Evolutionary conservation across 345 rosid genomes (phyloP).

Genomic region (Salix koriyanagi): DNA sequence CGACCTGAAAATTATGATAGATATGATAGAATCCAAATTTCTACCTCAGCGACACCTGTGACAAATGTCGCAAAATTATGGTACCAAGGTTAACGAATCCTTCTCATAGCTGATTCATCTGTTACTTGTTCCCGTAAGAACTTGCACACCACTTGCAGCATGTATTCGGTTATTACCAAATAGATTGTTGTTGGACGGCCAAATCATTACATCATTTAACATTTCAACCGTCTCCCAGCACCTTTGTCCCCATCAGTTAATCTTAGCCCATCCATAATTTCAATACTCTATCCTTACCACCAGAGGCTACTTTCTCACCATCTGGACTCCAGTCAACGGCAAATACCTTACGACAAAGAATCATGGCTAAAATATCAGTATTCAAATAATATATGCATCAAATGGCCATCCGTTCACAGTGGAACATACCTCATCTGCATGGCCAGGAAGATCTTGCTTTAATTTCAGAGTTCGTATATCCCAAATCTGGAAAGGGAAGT

Average conservation of each 20-base stretch:
- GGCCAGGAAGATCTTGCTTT: conserved; percentile 96
- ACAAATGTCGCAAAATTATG: not conserved
- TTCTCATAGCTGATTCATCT: not conserved
- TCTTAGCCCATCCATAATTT: conserved; percentile 89
- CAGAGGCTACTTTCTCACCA: conserved; percentile 96
- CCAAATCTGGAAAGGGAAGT: conserved; percentile 56
- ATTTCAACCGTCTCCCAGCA: conserved; percentile 1
- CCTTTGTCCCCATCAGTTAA: not conserved
- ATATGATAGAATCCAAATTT: not conserved
- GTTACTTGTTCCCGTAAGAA: not conserved
- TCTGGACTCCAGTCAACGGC: conserved; percentile 99
- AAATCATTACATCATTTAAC: not conserved
- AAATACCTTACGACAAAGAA: conserved; percentile 44
- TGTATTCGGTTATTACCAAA: not conserved
- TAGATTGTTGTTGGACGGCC: not conserved
- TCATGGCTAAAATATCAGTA: conserved; percentile 6
- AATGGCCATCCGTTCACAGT: not conserved
- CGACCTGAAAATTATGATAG: not conserved
- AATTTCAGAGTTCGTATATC: conserved; percentile 68
- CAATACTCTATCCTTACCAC: conserved; percentile 85
- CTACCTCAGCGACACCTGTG: not conserved
- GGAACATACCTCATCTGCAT: conserved; percentile 75
- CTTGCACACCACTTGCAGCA: not conserved
- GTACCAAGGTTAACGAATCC: not conserved
- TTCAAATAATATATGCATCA: not conserved